Percentiles rank a stretch among this genome's conserved stretches.
These are phyloP conservation scores for Penicillium nucicola DNA, from an alignment of 495 filamentous ascomycete species.

Conservation along the genomic window DNA sequence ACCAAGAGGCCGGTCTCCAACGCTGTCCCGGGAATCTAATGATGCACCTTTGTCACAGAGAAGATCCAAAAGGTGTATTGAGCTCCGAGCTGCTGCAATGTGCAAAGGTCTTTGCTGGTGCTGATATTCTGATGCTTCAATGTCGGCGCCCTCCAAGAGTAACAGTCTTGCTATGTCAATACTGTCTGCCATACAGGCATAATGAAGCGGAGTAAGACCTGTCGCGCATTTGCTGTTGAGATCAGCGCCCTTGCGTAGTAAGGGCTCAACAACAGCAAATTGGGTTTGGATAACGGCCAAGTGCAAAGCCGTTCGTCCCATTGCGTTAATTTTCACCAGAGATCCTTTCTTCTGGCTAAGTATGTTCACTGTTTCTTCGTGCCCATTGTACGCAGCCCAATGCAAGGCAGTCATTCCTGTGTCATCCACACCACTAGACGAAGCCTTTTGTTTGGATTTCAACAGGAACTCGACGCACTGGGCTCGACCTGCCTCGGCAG, in stretches of 20 bases:
- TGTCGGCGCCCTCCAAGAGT: constrained; percentile 35
- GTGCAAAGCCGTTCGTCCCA: constrained; percentile 40
- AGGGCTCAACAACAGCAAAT: constrained; percentile 39
- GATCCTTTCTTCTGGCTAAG: constrained; percentile 29
- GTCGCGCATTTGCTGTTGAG: constrained; percentile 29
- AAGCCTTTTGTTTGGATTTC: constrained; percentile 28
- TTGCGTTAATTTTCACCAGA: constrained; percentile 24
- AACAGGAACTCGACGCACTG: constrained; percentile 32
- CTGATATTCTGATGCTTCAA: constrained; percentile 32
- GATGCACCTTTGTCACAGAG: constrained; percentile 37
- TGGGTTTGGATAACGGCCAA: constrained; percentile 37
- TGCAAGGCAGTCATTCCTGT: constrained; percentile 44
- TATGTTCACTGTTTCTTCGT: constrained; percentile 36
- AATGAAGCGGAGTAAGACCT: constrained; percentile 40
- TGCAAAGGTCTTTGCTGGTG: constrained; percentile 39
- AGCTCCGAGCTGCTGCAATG: constrained; percentile 30
- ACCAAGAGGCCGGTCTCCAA: constrained; percentile 37
- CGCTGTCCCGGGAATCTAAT: constrained; percentile 35
- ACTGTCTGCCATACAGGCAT: constrained; percentile 38
- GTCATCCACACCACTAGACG: constrained; percentile 27
- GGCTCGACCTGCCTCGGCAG: constrained; percentile 33
- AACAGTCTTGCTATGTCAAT: constrained; percentile 36
- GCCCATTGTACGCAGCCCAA: constrained; percentile 43
- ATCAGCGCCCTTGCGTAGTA: constrained; percentile 27
- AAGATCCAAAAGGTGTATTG: constrained; percentile 30